A percentile compares a stretch with the other conserved stretches of the same genome.
These are phyloP conservation scores for Physocladia obscura DNA, from an alignment of 192 early-diverging fungal species.

Conservation along the genomic window DNA sequence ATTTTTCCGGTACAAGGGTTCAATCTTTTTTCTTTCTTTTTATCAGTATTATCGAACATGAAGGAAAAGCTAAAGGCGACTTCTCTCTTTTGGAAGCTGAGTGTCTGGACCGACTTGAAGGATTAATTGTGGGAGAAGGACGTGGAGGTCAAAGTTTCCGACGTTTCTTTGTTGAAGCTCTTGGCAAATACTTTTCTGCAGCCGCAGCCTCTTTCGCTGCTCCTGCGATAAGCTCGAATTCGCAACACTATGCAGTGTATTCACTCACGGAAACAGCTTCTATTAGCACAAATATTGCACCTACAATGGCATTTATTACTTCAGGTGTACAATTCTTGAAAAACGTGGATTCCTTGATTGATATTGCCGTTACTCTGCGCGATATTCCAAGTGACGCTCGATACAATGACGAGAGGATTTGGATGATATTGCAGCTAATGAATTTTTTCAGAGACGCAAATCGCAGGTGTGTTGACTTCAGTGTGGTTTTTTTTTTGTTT, in stretches of 20 bases:
- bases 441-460: constrained; percentile 61
- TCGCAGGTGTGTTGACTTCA: no score
- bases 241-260: no score
- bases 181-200: constrained; percentile 39
- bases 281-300: background rate
- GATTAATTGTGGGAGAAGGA: constrained; percentile 34
- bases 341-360: constrained; percentile 52
- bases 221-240: no score
- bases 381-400: constrained; percentile 55
- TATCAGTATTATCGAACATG: constrained; percentile 39
- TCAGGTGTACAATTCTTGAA: constrained; percentile 44
- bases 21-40: no score
- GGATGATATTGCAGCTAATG: constrained; percentile 61
- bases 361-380: constrained; percentile 50
- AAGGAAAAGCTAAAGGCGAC: constrained; percentile 34
- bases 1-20: background rate
- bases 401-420: constrained; percentile 63
- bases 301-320: constrained; percentile 14
- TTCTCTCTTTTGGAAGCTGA: constrained; percentile 45
- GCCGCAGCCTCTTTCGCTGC: constrained; percentile 27
- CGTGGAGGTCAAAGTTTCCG: constrained; percentile 43
- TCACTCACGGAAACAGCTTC: background rate
- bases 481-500: no score
- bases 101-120: constrained; percentile 49
- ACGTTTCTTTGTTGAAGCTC: constrained; percentile 44